A percentile compares a stretch with the other conserved stretches of the same genome.
Evolutionary conservation across 2,329 filamentous ascomycete genomes (phyloP).

Genomic region (Calonectria crousiana): DNA sequence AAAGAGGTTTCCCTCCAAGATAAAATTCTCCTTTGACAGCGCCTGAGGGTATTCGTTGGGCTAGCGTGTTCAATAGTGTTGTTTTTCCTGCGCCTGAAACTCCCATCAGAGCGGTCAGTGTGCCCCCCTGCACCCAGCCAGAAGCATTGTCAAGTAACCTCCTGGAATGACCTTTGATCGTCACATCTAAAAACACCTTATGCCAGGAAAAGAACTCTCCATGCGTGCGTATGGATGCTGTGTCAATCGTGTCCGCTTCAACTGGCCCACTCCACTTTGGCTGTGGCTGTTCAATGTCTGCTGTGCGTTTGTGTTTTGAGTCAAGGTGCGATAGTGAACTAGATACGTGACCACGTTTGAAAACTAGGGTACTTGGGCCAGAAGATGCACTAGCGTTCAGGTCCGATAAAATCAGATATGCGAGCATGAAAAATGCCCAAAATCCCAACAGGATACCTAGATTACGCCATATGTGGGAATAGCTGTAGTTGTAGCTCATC

Average conservation of each 20-base stretch:
- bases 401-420: constrained; percentile 65
- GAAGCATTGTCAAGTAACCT: constrained; percentile 78
- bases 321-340: not conserved
- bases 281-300: constrained; percentile 18
- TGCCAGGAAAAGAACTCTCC: constrained; percentile 72
- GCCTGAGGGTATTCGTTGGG: constrained; percentile 78
- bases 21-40: constrained; percentile 78
- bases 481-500: constrained; percentile 60
- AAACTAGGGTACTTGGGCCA: constrained; percentile 72
- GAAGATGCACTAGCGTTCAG: constrained; percentile 61
- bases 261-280: constrained; percentile 29
- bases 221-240: constrained; percentile 30
- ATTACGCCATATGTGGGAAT: constrained; percentile 66
- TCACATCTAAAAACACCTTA: constrained; percentile 80
- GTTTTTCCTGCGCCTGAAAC: constrained; percentile 68
- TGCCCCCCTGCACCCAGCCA: constrained; percentile 82
- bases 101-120: constrained; percentile 78
- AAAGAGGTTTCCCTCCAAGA: constrained; percentile 74
- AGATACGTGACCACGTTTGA: constrained; percentile 58
- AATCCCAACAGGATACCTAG: constrained; percentile 68
- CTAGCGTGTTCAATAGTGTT: constrained; percentile 74
- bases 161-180: constrained; percentile 73
- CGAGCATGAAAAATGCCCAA: constrained; percentile 58
- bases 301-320: not conserved
- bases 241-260: not conserved